Evolutionary conservation across 2,329 filamentous ascomycete genomes (phyloP), one percentile per base, ranked within the genome.

Genomic region (Pseudopyrenochaeta lycopersici): DNA sequence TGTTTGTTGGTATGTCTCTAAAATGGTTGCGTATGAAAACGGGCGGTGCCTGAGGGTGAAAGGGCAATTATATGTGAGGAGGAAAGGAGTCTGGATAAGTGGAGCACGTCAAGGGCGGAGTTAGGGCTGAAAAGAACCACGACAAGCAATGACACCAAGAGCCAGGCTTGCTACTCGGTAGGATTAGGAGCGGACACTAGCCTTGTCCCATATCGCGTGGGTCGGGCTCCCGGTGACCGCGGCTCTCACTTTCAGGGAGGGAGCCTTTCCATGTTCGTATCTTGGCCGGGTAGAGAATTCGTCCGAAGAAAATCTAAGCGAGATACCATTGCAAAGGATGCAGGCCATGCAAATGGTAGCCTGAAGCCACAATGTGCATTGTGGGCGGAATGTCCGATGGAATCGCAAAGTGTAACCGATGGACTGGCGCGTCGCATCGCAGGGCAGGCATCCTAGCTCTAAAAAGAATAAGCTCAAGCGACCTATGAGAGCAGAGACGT

Each of bases 31-130:
- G 35, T 14, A 2, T 38, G 29, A 21, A 42, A 32, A 17, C 35
- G 45, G 42, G 15, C 27, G 21, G 27, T 14, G 51, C 46, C 52
- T 49, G 52, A 54, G 52, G 56, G 46, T 48, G 35, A 46, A 40
- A 39, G 30, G 49, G 46, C 23, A 18, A 33, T 43, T 64, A 62
- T 62, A 62, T 60, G 58, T 62, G 60, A 36, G 10, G 3, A 4
- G 30, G 36, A 44, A 54, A 50, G 49, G 48, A 11, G 44, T 12
- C 18, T 30, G 38, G 18, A 43, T 35, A 20, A 15, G 38, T 21
- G 15, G 48, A 51, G 43, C 47, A 23, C 52, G 17, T n/a, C n/a
- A 56, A 53, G 32, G 49, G 48, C 49, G 52, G 57, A 54, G 17
- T 54, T 51, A 46, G 45, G 36, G 48, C 45, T 49, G 43, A 20